phyloP scores from a whole-genome alignment of 768 basidiomycete species.

The Daedalea quercina region DNA sequence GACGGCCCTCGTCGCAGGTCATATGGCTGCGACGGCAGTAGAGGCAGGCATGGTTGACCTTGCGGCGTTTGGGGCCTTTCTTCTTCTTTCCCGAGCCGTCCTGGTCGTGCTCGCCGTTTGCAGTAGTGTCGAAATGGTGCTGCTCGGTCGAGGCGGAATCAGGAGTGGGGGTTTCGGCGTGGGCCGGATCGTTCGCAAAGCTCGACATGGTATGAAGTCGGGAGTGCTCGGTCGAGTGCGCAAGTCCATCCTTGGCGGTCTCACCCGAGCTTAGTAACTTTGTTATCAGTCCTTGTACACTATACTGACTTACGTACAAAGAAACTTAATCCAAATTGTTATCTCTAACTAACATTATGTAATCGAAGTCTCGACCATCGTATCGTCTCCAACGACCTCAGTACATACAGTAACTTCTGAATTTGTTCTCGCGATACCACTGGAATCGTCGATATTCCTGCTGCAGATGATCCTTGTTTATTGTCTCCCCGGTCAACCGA shows the following conservation, averaged over 20 bases:
- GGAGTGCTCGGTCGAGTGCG: slow-evolving; percentile 13
- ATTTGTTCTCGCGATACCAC: too few relatives aligned
- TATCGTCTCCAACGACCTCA: too few relatives aligned
- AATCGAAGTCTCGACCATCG: too few relatives aligned
- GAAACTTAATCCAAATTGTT: background rate
- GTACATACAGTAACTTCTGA: too few relatives aligned
- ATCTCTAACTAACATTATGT: too few relatives aligned
- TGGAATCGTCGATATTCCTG: too few relatives aligned
- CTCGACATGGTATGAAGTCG: slow-evolving; percentile 16
- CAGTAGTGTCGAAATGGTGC: slow-evolving; percentile 10
- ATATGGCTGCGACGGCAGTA: slow-evolving; percentile 92
- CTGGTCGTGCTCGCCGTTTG: slow-evolving; percentile 24
- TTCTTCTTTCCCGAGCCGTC: slow-evolving; percentile 34
- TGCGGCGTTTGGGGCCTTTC: slow-evolving; percentile 56
- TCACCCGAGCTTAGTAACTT: background rate
- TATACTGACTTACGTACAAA: background rate
- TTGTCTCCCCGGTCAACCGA: too few relatives aligned
- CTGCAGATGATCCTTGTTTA: too few relatives aligned
- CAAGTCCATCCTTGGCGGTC: background rate
- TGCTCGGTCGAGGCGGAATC: slow-evolving; percentile 15
- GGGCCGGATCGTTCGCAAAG: slow-evolving; percentile 22
- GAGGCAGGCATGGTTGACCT: slow-evolving; percentile 90
- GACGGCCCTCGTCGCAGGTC: slow-evolving; percentile 85
- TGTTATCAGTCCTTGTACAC: background rate
- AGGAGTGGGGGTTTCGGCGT: slow-evolving; percentile 19